Evolutionary conservation across 2,329 filamentous ascomycete species (phyloP).

Genomic region (Colletotrichum sidae): DNA sequence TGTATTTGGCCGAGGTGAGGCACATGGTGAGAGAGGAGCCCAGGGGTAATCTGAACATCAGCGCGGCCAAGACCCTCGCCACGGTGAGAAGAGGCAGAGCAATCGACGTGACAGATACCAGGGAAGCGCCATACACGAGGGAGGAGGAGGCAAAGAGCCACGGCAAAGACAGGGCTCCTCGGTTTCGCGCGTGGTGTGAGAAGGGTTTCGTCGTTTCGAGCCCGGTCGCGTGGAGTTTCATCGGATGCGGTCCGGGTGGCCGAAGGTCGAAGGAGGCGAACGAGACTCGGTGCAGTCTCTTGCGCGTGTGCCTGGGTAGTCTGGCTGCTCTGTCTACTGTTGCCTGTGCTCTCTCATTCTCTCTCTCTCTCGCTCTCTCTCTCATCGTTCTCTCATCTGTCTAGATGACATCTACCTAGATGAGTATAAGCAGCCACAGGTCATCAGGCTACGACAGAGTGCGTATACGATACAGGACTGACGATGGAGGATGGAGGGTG

Average conservation of each 20-base stretch:
- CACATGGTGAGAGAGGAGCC: neutral
- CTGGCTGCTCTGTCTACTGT: no score
- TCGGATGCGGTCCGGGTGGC: slow-evolving; percentile 30
- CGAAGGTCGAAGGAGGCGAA: slow-evolving; percentile 10
- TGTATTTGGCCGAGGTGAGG: slow-evolving; percentile 1
- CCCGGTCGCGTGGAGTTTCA: slow-evolving; percentile 24
- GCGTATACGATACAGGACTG: neutral
- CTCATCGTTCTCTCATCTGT: no score
- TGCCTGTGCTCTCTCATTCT: no score
- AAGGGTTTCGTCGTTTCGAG: slow-evolving; percentile 34
- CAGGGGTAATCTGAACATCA: neutral
- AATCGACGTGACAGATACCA: neutral
- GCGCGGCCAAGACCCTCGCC: no score
- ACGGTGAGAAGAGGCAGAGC: neutral
- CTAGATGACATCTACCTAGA: no score
- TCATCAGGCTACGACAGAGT: neutral
- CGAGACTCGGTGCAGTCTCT: neutral
- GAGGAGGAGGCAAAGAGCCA: neutral
- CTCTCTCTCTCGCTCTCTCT: no score
- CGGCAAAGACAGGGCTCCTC: slow-evolving; percentile 13
- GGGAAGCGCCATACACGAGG: neutral
- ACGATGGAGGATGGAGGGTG: neutral
- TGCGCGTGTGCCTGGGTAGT: neutral
- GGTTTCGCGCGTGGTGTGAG: slow-evolving; percentile 26
- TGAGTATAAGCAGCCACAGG: no score